Evolutionary conservation across 441 rosid species (phyloP).

Genomic region (Adansonia rubrostipa): DNA sequence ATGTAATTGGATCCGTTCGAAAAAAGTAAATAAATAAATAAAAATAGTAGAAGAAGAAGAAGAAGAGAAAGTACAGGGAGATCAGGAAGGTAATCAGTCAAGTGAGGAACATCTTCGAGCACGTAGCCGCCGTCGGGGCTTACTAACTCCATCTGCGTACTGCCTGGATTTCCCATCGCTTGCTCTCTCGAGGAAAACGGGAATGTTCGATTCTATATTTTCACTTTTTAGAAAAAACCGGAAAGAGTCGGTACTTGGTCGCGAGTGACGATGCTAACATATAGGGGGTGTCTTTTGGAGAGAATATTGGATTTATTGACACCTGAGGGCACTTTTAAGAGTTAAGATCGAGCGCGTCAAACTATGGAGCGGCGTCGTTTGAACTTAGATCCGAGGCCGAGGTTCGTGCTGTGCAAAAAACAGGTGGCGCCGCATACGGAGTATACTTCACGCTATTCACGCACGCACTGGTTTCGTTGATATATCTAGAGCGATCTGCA

Average conservation of each 20-base stretch:
- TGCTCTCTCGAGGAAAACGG: not conserved
- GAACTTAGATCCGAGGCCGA: not conserved
- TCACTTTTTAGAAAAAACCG: not conserved
- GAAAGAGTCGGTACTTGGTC: not conserved
- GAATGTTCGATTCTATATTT: not conserved
- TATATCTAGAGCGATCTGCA: not conserved
- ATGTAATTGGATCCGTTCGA: not conserved
- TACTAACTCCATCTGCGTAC: conserved; percentile 46
- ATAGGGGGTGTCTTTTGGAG: not conserved
- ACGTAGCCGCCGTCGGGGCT: conserved; percentile 57
- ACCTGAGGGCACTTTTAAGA: not conserved
- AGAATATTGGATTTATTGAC: conserved; percentile 8
- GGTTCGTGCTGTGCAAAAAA: not conserved
- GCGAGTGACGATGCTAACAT: not conserved
- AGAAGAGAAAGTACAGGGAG: conserved; percentile 45
- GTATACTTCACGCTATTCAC: not conserved
- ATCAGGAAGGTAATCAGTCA: conserved; percentile 58
- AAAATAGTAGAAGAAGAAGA: conserved; percentile 10
- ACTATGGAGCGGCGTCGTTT: not conserved
- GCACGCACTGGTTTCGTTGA: not conserved
- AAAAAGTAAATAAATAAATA: not conserved
- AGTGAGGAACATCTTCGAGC: conserved; percentile 80
- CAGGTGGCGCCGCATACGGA: not conserved
- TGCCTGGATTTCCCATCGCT: conserved; percentile 1
- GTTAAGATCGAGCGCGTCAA: not conserved